These are phyloP conservation scores for Sesbania bispinosa DNA, from an alignment of 306 rosid species.

Conservation along the genomic window DNA sequence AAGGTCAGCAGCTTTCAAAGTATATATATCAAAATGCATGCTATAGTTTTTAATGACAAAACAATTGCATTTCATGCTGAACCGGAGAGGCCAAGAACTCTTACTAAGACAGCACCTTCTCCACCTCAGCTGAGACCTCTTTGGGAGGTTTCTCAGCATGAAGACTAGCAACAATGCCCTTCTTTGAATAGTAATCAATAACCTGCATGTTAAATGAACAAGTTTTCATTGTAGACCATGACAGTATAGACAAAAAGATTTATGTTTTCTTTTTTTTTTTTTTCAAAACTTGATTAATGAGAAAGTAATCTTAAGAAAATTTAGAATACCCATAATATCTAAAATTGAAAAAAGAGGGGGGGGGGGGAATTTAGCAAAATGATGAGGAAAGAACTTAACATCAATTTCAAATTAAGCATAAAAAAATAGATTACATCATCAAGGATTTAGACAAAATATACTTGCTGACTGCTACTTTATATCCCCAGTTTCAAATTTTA, in stretches of 20 bases:
- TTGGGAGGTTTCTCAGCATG: conserved; percentile 75
- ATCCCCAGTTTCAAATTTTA: background rate
- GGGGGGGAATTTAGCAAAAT: background rate
- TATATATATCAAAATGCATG: conserved; percentile 4
- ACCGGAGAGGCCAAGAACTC: background rate
- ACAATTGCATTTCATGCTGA: conserved; percentile 10
- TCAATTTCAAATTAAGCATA: no score
- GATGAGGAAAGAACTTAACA: background rate
- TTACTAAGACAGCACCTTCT: conserved; percentile 62
- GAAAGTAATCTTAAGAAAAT: background rate
- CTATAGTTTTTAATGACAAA: conserved; percentile 11
- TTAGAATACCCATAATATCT: background rate
- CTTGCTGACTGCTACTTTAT: background rate
- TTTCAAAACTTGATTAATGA: background rate
- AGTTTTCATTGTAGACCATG: background rate
- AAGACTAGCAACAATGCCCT: conserved; percentile 66
- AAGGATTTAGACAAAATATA: background rate
- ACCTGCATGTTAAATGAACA: conserved; percentile 56
- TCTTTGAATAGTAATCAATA: conserved; percentile 65
- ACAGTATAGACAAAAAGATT: background rate
- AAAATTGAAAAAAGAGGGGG: background rate
- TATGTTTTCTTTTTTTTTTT: no score
- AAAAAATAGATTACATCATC: background rate
- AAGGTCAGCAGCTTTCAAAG: conserved; percentile 15
- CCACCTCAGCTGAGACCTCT: conserved; percentile 63